Percentiles rank a stretch among this genome's conserved stretches.
Evolutionary conservation across 2,329 filamentous ascomycete genomes (phyloP).

Genomic region (Microsporum audouinii): DNA sequence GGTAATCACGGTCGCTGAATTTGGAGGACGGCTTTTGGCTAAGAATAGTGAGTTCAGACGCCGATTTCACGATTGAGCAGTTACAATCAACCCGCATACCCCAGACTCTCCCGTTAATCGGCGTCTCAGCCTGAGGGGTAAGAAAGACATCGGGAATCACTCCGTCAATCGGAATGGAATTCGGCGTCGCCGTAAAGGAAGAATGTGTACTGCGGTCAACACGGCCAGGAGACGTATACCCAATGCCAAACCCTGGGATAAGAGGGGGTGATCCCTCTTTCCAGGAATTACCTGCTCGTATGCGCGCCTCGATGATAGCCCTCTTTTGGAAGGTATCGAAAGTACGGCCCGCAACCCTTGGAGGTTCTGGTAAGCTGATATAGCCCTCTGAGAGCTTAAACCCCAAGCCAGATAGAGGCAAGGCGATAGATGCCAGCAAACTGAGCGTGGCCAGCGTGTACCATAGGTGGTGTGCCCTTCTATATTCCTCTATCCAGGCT

Average conservation of each 20-base stretch:
- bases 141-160: constrained; percentile 9
- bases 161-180: constrained; percentile 5
- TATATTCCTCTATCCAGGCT: neutral
- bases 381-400: constrained; percentile 12
- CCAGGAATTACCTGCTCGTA: neutral
- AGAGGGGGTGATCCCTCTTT: neutral
- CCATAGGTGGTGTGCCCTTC: constrained; percentile 4
- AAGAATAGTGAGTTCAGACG: constrained; percentile 11
- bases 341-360: constrained; percentile 2
- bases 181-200: neutral
- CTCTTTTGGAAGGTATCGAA: neutral
- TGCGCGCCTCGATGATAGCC: neutral
- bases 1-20: no score
- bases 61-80: constrained; percentile 6
- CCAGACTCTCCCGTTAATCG: constrained; percentile 8
- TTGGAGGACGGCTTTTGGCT: neutral
- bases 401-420: constrained; percentile 12
- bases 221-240: constrained; percentile 7
- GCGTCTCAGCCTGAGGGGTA: constrained; percentile 4
- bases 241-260: constrained; percentile 8
- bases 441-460: constrained; percentile 5
- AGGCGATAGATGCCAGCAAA: constrained; percentile 5
- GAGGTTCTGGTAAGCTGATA: constrained; percentile 5
- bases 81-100: constrained; percentile 10
- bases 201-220: constrained; percentile 3